These are phyloP conservation scores for Suillus occidentalis DNA, from an alignment of 768 basidiomycete species.

Conservation along the genomic window DNA sequence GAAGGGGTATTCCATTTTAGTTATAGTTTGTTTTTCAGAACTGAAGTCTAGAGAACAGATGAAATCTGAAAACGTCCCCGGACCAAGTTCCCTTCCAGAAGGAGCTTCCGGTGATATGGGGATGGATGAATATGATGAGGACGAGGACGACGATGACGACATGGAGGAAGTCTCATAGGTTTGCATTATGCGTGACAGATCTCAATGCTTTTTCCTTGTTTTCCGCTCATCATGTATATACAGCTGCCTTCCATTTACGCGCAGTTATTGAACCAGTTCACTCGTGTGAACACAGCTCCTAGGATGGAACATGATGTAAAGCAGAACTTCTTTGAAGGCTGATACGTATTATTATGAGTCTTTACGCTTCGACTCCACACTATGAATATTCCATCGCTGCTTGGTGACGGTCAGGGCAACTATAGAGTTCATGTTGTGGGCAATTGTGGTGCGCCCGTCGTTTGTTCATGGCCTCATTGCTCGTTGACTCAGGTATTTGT, in stretches of 20 bases:
- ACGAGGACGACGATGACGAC: conserved; percentile 51
- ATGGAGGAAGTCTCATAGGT: conserved; percentile 71
- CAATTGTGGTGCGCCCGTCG: conserved; percentile 46
- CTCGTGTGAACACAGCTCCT: neutral
- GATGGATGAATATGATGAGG: conserved; percentile 48
- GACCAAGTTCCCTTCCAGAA: conserved; percentile 30
- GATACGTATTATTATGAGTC: neutral
- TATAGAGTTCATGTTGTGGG: conserved; percentile 51
- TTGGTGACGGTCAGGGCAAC: conserved; percentile 45
- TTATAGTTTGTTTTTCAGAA: neutral
- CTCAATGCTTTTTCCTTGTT: neutral
- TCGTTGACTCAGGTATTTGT: neutral
- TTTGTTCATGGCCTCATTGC: conserved; percentile 1
- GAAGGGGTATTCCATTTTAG: conserved; percentile 46
- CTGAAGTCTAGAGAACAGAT: conserved; percentile 31
- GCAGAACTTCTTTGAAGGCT: neutral
- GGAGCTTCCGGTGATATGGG: conserved; percentile 19
- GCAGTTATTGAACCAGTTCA: neutral
- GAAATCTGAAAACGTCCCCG: conserved; percentile 47
- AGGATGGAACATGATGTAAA: neutral
- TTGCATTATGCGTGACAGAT: conserved; percentile 11
- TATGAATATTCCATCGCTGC: conserved; percentile 27
- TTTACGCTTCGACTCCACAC: neutral
- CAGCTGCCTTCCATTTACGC: neutral
- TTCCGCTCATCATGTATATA: conserved; percentile 9